phyloP scores from a whole-genome alignment of 805 yeast species.

The Wickerhamiella kurtzmanii region DNA sequence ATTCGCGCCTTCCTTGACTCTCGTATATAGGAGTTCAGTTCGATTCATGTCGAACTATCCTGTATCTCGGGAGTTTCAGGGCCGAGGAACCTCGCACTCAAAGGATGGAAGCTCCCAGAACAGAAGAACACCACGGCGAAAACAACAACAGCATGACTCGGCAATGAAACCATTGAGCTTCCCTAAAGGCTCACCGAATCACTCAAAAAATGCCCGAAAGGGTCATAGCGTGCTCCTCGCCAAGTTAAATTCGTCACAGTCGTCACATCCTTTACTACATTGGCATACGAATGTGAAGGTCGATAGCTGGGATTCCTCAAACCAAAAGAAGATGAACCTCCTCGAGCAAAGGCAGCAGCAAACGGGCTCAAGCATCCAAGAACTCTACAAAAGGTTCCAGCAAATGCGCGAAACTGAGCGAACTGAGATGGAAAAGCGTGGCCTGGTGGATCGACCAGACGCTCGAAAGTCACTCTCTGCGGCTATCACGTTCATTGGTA shows the following conservation, averaged over 20 bases:
- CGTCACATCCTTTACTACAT: neutral
- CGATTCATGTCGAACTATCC: neutral
- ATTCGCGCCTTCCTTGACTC: neutral
- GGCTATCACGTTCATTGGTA: conserved; percentile 77
- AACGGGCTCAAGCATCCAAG: conserved; percentile 44
- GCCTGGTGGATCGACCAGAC: conserved; percentile 79
- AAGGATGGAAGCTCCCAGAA: neutral
- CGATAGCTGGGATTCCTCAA: conserved; percentile 53
- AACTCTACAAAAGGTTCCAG: conserved; percentile 57
- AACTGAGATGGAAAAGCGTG: conserved; percentile 59
- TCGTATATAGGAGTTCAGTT: neutral
- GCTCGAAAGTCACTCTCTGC: conserved; percentile 69
- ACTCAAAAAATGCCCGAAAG: neutral
- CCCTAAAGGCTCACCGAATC: too few relatives aligned
- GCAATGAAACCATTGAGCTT: too few relatives aligned
- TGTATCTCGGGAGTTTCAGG: neutral
- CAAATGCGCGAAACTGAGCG: conserved; percentile 65
- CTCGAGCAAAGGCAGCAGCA: conserved; percentile 33
- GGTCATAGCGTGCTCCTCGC: neutral
- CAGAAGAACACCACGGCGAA: neutral
- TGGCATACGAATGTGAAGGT: neutral
- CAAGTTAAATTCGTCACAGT: neutral
- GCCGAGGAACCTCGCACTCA: neutral
- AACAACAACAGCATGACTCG: neutral
- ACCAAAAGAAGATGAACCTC: conserved; percentile 47